phyloP scores from a whole-genome alignment of 2,329 filamentous ascomycete genomes.

The Claviceps fusiformis region DNA sequence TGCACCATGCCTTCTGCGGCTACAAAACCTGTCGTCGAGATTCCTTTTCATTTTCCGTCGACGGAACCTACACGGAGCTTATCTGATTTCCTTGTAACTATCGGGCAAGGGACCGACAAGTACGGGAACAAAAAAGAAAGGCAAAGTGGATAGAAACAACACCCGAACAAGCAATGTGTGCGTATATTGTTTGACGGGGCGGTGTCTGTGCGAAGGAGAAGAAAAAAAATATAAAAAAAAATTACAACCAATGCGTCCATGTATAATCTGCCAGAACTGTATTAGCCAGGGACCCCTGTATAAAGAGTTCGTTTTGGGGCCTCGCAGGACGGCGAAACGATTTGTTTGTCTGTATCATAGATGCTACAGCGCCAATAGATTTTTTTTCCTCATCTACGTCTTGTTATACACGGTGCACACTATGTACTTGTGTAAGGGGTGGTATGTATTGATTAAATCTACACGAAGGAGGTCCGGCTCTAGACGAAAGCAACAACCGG shows the following conservation, averaged over 20 bases:
- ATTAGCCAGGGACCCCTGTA: constrained; percentile 1
- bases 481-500: too few relatives aligned
- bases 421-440: too few relatives aligned
- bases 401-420: too few relatives aligned
- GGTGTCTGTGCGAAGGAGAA: not conserved
- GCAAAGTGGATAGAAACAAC: not conserved
- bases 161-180: not conserved
- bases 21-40: not conserved
- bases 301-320: not conserved
- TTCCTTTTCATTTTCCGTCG: not conserved
- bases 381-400: not conserved
- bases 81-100: not conserved
- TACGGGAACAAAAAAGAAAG: constrained; percentile 6
- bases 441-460: too few relatives aligned
- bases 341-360: constrained; percentile 6
- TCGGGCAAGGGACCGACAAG: not conserved
- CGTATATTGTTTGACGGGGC: not conserved
- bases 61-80: not conserved
- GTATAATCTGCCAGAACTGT: constrained; percentile 8
- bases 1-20: not conserved
- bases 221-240: not conserved
- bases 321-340: not conserved
- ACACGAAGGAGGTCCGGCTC: too few relatives aligned
- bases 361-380: constrained; percentile 4
- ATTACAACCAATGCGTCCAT: not conserved